phyloP scores from a whole-genome alignment of 768 basidiomycete genomes.

The Suillus weaverae region DNA sequence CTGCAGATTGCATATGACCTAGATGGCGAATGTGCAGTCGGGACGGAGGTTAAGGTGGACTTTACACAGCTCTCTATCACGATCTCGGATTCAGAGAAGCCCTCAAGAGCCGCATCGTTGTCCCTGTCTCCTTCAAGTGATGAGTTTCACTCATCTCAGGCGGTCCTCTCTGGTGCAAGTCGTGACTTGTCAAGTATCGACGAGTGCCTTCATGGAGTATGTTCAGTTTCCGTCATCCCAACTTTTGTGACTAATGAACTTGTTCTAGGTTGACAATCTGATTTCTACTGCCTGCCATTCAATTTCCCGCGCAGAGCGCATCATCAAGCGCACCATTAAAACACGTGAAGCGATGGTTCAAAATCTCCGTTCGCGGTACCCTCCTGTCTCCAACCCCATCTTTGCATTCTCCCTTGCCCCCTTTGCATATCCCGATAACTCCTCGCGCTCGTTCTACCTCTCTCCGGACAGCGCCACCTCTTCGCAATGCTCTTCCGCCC shows the following conservation, averaged over 20 bases:
- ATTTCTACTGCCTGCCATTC: slow-evolving; percentile 54
- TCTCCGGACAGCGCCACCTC: slow-evolving; percentile 19
- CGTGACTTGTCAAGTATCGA: slow-evolving; percentile 59
- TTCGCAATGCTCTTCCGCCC: slow-evolving; percentile 27
- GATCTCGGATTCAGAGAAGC: slow-evolving; percentile 26
- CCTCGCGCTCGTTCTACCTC: slow-evolving; percentile 21
- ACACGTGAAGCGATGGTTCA: slow-evolving; percentile 50
- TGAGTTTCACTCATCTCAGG: slow-evolving; percentile 44
- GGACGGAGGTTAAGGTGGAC: slow-evolving; percentile 34
- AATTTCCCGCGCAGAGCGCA: slow-evolving; percentile 56
- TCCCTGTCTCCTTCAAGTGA: slow-evolving; percentile 12
- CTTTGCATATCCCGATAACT: slow-evolving; percentile 8
- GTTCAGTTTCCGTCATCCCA: slow-evolving; percentile 20
- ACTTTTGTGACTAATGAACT: slow-evolving; percentile 11
- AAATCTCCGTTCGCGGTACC: slow-evolving; percentile 38
- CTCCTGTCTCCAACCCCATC: slow-evolving; percentile 18
- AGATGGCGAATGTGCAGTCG: slow-evolving; percentile 43
- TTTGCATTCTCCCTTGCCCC: slow-evolving; percentile 20
- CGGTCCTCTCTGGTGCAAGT: slow-evolving; percentile 51
- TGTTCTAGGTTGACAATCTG: slow-evolving; percentile 53
- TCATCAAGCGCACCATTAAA: slow-evolving; percentile 55
- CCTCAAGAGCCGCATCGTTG: slow-evolving; percentile 10
- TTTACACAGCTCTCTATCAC: slow-evolving; percentile 16
- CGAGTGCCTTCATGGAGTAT: slow-evolving; percentile 53
- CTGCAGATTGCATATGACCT: slow-evolving; percentile 43